A percentile compares a stretch with the other conserved stretches of the same genome.
These are phyloP conservation scores for Dichomitus squalens DNA, from an alignment of 1,284 basidiomycete species.

Conservation along the genomic window DNA sequence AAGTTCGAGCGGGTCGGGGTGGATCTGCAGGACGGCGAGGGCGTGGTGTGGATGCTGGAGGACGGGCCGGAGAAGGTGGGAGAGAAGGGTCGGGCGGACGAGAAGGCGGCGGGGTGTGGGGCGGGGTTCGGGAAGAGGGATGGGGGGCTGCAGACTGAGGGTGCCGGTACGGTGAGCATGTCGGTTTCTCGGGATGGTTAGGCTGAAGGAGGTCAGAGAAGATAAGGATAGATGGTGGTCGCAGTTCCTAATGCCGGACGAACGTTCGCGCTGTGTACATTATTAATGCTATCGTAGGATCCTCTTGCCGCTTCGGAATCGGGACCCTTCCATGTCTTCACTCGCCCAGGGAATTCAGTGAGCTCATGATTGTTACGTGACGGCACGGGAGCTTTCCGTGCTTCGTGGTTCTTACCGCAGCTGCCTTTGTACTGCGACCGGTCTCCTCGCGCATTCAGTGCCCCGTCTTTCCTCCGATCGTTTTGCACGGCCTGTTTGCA, in stretches of 20 bases:
- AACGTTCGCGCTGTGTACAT: constrained; percentile 3
- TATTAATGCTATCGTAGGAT: not conserved
- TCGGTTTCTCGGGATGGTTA: not conserved
- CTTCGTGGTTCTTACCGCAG: too few relatives aligned
- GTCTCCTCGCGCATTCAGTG: too few relatives aligned
- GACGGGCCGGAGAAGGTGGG: constrained; percentile 30
- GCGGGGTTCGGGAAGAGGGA: not conserved
- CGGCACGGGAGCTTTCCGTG: too few relatives aligned
- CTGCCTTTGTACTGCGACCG: too few relatives aligned
- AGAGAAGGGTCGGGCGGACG: not conserved
- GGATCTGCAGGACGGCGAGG: constrained; percentile 55
- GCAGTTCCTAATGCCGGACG: constrained; percentile 1
- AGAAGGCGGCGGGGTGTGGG: constrained; percentile 23
- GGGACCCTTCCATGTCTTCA: too few relatives aligned
- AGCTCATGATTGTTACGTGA: too few relatives aligned
- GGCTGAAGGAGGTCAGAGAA: not conserved
- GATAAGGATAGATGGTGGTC: too few relatives aligned
- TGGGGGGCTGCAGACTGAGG: not conserved
- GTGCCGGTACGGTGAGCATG: not conserved
- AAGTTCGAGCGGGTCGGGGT: constrained; percentile 50
- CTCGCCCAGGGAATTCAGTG: too few relatives aligned
- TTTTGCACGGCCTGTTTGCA: too few relatives aligned
- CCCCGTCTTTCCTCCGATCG: too few relatives aligned
- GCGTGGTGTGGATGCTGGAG: constrained; percentile 45
- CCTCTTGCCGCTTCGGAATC: not conserved